Base-by-base conservation (phyloP, 2,329 filamentous ascomycete species). In the Aspergillaceae sp. region DNA sequence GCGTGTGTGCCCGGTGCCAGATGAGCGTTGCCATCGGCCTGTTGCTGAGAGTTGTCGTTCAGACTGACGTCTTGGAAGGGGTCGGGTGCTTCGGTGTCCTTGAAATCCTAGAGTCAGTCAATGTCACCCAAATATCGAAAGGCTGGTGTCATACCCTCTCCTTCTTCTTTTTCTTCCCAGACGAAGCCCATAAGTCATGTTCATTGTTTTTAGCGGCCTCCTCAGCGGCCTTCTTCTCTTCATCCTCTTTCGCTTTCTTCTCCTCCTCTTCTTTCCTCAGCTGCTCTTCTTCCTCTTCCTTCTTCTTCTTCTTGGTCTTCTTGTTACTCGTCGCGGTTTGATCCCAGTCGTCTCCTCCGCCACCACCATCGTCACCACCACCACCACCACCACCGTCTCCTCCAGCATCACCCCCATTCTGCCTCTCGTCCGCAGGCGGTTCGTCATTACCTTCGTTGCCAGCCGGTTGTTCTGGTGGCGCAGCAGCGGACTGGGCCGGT, bases 61-160 rank as follows among this genome's bases (percentile, higher is more conserved):
- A 87, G 65, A 56, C 80, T 84, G 53, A 88, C 80, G 29, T 87
- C 82, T 40, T 85, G 75, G 54, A 87, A 86, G n/a, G 74, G 67
- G 46, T 77, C 75, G 38, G 65, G 54, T 8, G 70, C 66, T 4
- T 62, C 60, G 41, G 68, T 53, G 4, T 54, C 51, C 38, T 61
- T 59, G 57, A 63, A 37, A 27, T 34, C 36, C 44, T 19, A 9
- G 38, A 26, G 9, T 38, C 11, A 28, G 7, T 7, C 26, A 38
- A 5, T 4, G 4, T 38, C 27, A 19, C 8, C 4, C 7, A 4
- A 3, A 28, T 27, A 27, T 28, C 11, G 27, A 4, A 27, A 8
- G 11, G 9, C 9, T 5, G 27, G 19, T 26, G 45, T 38, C 64
- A 57, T 62, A 79, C 76, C 65, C 76, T 78, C 51, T 77, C 78